Percentiles rank a stretch among this genome's conserved stretches.
phyloP scores from a whole-genome alignment of 2,329 filamentous ascomycete genomes.

The Ophiostoma pallidulum region DNA sequence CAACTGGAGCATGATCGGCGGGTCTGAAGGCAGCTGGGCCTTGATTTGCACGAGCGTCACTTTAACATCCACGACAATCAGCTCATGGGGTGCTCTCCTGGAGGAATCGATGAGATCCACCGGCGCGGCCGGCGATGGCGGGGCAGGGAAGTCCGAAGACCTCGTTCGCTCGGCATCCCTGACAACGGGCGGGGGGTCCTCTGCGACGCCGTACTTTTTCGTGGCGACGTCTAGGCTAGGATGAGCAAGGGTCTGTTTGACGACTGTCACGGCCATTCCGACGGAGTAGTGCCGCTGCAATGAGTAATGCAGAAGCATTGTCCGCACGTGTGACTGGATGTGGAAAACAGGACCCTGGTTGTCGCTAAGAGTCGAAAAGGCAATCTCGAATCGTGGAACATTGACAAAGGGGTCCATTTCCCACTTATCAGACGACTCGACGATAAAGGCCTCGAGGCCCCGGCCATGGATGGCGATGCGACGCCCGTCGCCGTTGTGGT shows the following conservation, averaged over 20 bases:
- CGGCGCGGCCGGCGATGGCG: background rate
- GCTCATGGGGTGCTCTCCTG: conserved; percentile 38
- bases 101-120: background rate
- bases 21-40: conserved; percentile 77
- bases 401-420: conserved; percentile 80
- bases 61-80: conserved; percentile 75
- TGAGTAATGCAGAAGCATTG: conserved; percentile 78
- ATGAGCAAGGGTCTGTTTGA: conserved; percentile 59
- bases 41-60: conserved; percentile 78
- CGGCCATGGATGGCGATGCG: conserved; percentile 71
- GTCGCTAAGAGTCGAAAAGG: conserved; percentile 77
- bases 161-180: background rate
- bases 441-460: conserved; percentile 80
- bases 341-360: conserved; percentile 81
- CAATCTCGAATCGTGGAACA: conserved; percentile 78
- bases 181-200: background rate
- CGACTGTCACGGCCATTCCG: conserved; percentile 67
- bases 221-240: conserved; percentile 33
- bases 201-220: conserved; percentile 4
- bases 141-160: background rate
- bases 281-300: conserved; percentile 88
- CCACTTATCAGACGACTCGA: conserved; percentile 76
- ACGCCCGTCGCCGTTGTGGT: conserved; percentile 62
- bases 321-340: conserved; percentile 70
- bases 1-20: conserved; percentile 82